Evolutionary conservation across 208 protist species (phyloP).

Genomic region (Wallacemonas sp.): DNA sequence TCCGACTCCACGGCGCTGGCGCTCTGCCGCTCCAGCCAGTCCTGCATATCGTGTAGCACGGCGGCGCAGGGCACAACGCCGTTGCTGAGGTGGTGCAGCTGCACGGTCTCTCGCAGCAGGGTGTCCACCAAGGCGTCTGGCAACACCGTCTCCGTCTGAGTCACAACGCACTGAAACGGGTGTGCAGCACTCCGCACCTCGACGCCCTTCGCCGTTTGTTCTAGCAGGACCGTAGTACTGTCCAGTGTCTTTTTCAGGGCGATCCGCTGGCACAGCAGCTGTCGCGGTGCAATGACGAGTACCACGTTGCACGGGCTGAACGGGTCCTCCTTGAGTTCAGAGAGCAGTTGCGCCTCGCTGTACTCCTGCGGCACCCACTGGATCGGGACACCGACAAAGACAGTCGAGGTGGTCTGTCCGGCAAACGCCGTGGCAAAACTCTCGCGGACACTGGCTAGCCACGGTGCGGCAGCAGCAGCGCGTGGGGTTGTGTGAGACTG

Average conservation of each 20-base stretch:
- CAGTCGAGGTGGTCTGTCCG: constrained; percentile 39
- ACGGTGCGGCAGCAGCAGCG: not conserved
- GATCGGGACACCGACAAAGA: constrained; percentile 52
- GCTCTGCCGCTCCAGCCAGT: constrained; percentile 40
- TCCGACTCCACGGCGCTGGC: constrained; percentile 22
- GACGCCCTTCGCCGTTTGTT: constrained; percentile 36
- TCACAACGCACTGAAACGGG: constrained; percentile 49
- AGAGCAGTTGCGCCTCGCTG: constrained; percentile 21
- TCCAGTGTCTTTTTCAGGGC: constrained; percentile 58
- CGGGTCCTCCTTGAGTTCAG: constrained; percentile 29
- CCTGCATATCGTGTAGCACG: constrained; percentile 46
- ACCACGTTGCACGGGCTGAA: constrained; percentile 68
- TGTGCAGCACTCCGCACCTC: constrained; percentile 32
- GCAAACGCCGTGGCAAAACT: constrained; percentile 53
- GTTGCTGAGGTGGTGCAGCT: constrained; percentile 33
- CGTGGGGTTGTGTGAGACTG: not conserved
- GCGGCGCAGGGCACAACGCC: constrained; percentile 34
- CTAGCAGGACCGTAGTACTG: constrained; percentile 54
- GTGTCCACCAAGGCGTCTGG: constrained; percentile 41
- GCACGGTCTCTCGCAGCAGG: constrained; percentile 46
- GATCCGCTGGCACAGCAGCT: constrained; percentile 54
- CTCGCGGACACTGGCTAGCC: constrained; percentile 20
- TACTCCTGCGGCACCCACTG: constrained; percentile 80
- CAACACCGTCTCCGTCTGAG: constrained; percentile 31
- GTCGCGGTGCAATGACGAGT: constrained; percentile 61